These are phyloP conservation scores for Whalleya microplaca DNA, from an alignment of 2,329 filamentous ascomycete genomes.

Conservation along the genomic window DNA sequence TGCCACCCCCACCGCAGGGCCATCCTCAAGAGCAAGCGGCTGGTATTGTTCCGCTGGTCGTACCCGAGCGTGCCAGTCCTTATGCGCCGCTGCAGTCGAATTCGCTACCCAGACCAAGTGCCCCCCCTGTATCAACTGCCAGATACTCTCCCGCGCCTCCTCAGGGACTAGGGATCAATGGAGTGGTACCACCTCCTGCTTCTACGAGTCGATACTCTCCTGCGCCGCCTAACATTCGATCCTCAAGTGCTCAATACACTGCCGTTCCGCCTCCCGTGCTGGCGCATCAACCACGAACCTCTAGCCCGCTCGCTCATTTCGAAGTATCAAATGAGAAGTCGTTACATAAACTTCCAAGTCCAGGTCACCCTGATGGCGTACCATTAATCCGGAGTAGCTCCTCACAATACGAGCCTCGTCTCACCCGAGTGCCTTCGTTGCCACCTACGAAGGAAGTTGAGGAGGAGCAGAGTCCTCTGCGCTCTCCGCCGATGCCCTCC, in stretches of 20 bases:
- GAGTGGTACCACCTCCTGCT: constrained; percentile 41
- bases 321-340: constrained; percentile 53
- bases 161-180: constrained; percentile 45
- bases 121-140: constrained; percentile 39
- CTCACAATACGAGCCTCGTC: constrained; percentile 56
- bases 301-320: constrained; percentile 68
- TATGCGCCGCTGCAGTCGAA: constrained; percentile 53
- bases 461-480: constrained; percentile 52
- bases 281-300: constrained; percentile 65
- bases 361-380: constrained; percentile 44
- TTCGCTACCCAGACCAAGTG: constrained; percentile 35
- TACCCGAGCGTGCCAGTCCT: constrained; percentile 56
- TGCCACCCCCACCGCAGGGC: constrained; percentile 18
- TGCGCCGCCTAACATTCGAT: constrained; percentile 45
- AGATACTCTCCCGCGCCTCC: constrained; percentile 67
- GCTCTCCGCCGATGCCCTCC: constrained; percentile 29
- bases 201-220: constrained; percentile 59
- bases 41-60: constrained; percentile 50
- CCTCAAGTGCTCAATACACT: constrained; percentile 45
- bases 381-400: constrained; percentile 55
- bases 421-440: constrained; percentile 60
- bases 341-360: constrained; percentile 33
- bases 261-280: constrained; percentile 50
- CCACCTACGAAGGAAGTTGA: constrained; percentile 66
- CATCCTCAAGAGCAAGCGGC: constrained; percentile 30